Conservation (phyloP, 2,329 filamentous ascomycete genomes). For the Fusarium torreyae region DNA sequence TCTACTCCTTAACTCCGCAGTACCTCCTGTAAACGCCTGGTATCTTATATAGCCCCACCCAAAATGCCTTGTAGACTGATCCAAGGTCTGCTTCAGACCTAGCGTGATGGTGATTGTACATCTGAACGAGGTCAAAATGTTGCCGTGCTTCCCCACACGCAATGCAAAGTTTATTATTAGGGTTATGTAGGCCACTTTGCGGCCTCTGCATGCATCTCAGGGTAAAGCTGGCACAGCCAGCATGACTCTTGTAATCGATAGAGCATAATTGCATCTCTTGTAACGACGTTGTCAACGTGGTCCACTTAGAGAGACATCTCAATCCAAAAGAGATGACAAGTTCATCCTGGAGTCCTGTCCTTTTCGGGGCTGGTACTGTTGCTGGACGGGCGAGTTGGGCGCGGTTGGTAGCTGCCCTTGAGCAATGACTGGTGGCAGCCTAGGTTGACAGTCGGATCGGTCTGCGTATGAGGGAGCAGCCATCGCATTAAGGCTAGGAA, state of each 20-base stretch:
- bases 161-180: not conserved
- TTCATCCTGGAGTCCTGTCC: constrained; percentile 47
- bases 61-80: constrained; percentile 5
- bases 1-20: constrained; percentile 5
- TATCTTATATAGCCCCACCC: constrained; percentile 31
- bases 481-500: constrained; percentile 51
- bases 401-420: constrained; percentile 49
- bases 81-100: not conserved
- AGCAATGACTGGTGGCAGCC: constrained; percentile 26
- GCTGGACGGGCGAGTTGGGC: constrained; percentile 49
- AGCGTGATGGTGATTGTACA: not conserved
- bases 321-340: constrained; percentile 45
- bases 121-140: not conserved
- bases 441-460: constrained; percentile 28
- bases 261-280: not conserved
- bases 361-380: constrained; percentile 31
- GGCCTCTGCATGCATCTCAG: not conserved
- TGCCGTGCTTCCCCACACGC: not conserved
- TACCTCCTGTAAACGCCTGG: constrained; percentile 32
- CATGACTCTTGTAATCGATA: not conserved
- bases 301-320: not conserved
- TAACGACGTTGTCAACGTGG: not conserved
- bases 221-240: not conserved
- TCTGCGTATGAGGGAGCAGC: constrained; percentile 30
- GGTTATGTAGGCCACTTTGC: not conserved